These are phyloP conservation scores for Amylostereum areolatum DNA, from an alignment of 1,284 basidiomycete genomes.

Conservation along the genomic window DNA sequence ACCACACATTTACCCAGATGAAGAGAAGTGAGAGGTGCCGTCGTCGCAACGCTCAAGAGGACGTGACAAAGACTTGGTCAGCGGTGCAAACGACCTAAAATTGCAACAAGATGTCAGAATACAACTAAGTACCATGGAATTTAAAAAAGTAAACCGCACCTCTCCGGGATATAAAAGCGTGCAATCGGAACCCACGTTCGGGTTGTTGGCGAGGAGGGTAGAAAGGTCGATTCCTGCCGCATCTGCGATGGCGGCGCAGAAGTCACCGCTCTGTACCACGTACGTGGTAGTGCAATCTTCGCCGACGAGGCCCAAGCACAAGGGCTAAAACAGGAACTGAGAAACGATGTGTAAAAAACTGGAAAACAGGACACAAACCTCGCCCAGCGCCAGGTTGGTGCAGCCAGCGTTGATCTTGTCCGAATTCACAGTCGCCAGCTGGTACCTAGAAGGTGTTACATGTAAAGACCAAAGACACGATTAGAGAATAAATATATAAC, in stretches of 20 bases:
- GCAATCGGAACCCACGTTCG: constrained; percentile 40
- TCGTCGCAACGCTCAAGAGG: too few relatives aligned
- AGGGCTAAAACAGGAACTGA: constrained; percentile 8
- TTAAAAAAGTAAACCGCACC: constrained; percentile 16
- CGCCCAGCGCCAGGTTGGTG: constrained; percentile 44
- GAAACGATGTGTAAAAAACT: background rate
- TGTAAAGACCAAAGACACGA: background rate
- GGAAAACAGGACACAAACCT: constrained; percentile 10
- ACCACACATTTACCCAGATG: too few relatives aligned
- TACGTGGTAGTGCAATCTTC: constrained; percentile 22
- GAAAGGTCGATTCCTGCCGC: constrained; percentile 28
- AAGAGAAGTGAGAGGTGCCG: too few relatives aligned
- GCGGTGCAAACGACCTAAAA: too few relatives aligned
- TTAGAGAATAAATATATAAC: constrained; percentile 1
- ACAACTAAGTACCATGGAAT: too few relatives aligned
- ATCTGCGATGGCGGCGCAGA: constrained; percentile 31
- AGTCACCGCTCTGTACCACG: constrained; percentile 37
- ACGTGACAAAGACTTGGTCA: too few relatives aligned
- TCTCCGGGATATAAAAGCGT: constrained; percentile 41
- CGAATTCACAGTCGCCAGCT: constrained; percentile 51
- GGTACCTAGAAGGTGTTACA: constrained; percentile 36
- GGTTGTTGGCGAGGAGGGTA: constrained; percentile 45
- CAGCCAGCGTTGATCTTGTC: constrained; percentile 43
- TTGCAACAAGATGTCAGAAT: too few relatives aligned
- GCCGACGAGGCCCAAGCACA: constrained; percentile 39